Conservation (phyloP, 495 filamentous ascomycete genomes). For the Apiosordaria backusii region DNA sequence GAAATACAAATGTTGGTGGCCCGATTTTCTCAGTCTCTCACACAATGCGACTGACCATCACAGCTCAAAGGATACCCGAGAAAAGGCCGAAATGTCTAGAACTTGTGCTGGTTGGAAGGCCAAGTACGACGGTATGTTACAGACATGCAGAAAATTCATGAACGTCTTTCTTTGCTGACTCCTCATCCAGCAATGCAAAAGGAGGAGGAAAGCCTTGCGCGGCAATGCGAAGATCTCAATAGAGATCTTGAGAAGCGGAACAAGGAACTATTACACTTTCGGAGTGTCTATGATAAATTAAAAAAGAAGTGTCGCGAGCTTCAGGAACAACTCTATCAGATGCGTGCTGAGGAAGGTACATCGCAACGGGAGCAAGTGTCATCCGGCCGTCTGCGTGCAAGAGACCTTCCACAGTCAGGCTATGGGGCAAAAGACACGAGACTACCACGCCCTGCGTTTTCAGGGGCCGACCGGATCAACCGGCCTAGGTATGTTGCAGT, state of each 20-base stretch:
- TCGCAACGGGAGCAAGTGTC: background rate
- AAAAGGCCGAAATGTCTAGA: background rate
- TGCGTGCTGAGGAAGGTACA: background rate
- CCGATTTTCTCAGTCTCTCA: background rate
- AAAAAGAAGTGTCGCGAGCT: background rate
- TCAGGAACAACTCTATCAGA: background rate
- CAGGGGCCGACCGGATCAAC: background rate
- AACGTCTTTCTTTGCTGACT: background rate
- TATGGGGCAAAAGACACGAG: background rate
- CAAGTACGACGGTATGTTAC: background rate
- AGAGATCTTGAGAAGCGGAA: background rate
- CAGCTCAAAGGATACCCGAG: slow-evolving; percentile 56
- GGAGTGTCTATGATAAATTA: background rate
- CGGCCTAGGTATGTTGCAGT: background rate
- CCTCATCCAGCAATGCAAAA: background rate
- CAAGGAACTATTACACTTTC: background rate
- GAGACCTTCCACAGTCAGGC: background rate
- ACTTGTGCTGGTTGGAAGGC: background rate
- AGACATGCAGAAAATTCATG: background rate
- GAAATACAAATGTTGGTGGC: slow-evolving; percentile 76
- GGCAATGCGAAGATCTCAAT: background rate
- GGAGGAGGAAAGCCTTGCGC: background rate
- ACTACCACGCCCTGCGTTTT: background rate
- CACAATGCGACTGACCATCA: background rate
- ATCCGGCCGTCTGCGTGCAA: background rate